Percentiles rank a stretch among this genome's conserved stretches.
Evolutionary conservation across 139 green algal species (phyloP).

Genomic region (Spirogloea muscicola): DNA sequence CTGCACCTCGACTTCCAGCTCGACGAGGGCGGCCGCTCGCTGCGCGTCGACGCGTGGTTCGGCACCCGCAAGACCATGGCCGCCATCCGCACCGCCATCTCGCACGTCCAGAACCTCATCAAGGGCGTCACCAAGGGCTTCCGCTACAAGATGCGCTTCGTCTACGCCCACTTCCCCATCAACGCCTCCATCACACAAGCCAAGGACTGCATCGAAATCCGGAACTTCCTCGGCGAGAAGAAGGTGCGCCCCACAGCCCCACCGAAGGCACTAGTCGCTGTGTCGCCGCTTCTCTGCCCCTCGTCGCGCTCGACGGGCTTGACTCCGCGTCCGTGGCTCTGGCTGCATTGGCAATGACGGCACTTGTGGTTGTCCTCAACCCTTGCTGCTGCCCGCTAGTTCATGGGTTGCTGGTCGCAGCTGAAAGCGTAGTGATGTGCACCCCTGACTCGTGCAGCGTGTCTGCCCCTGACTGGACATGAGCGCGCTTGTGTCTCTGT

Average conservation of each 20-base stretch:
- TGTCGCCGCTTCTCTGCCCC: too few relatives aligned
- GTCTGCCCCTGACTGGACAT: too few relatives aligned
- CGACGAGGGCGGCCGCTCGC: conserved; percentile 13
- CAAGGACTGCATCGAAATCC: conserved; percentile 77
- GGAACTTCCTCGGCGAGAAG: conserved; percentile 99
- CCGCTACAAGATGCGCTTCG: conserved; percentile 98
- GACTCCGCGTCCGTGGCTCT: too few relatives aligned
- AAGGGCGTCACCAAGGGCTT: conserved; percentile 75
- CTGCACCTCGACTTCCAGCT: conserved; percentile 43
- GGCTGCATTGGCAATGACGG: too few relatives aligned
- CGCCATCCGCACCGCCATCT: conserved; percentile 81
- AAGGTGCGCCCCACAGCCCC: conserved; percentile 32
- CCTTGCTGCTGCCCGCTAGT: too few relatives aligned
- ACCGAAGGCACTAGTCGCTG: too few relatives aligned
- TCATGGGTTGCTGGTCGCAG: too few relatives aligned
- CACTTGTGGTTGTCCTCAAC: too few relatives aligned
- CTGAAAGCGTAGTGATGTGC: too few relatives aligned
- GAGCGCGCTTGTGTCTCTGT: too few relatives aligned
- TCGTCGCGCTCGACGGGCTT: too few relatives aligned
- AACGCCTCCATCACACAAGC: conserved; percentile 93
- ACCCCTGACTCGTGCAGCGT: too few relatives aligned
- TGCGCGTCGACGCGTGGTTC: conserved; percentile 62
- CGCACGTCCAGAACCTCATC: conserved; percentile 88
- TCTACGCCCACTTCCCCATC: conserved; percentile 99
- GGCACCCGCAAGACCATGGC: conserved; percentile 86